Evolutionary conservation across 345 rosid genomes (phyloP), one percentile per base, ranked within the genome.

Genomic region (Acer campestre): DNA sequence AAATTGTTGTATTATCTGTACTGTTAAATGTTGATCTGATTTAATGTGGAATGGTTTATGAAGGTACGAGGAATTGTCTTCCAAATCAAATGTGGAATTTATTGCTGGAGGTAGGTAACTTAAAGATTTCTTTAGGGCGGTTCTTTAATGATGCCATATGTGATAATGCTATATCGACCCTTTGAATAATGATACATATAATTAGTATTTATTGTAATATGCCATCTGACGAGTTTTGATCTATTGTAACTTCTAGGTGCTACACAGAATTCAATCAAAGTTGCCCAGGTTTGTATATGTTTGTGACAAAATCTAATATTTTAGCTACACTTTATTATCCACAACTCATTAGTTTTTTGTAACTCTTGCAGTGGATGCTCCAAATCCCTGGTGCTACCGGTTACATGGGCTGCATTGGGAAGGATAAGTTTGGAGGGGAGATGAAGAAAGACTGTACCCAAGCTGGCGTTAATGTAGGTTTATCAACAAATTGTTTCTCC

Each of bases 401-500:
- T 77, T 95, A 90, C 88, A 93, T 95, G 10, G 98, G 99, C 61
- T 92, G 93, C 83, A 91, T 93, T 82, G 98, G 99, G 42, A 93
- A 93, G 80, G 99, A 93, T 81, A 90, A 92, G 79, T 93, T 85
- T 83, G 99, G 99, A 35, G 99, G 88, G 81, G 99, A 93, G 81
- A 93, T 95, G 99, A 95, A 87, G 90, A 95, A 93, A 80, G 83
- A 87, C 77, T 84, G 87, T 38, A 88, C 70, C 22, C 83, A 73
- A 42, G 89, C 97, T 79, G 99, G 99, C 80, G 91, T 93, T 63
- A 93, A 91, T 78, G 99, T 95, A 77, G 75, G 85, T 70, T 44
- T 25, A 2, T 70, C 38, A 75, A 38, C 23, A 56, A 46, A 10
- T 46, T 53, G n/a, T 25, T 53, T 73, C 38, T 29, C 27, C 49